phyloP scores from a whole-genome alignment of 345 rosid species.

The Brassica nigra region DNA sequence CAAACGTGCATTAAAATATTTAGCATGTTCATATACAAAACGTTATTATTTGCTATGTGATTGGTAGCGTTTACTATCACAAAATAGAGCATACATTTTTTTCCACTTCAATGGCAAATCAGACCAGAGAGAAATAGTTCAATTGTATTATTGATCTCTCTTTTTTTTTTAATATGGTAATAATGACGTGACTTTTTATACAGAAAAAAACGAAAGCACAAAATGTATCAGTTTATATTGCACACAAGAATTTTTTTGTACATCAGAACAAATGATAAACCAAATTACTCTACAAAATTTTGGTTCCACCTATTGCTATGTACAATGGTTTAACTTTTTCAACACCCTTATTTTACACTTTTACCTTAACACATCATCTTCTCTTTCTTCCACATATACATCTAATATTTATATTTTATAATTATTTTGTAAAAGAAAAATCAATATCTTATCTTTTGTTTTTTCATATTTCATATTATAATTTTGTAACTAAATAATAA shows the following conservation, averaged over 20 bases:
- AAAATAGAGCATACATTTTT: background rate
- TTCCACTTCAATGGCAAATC: background rate
- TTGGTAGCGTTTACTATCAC: background rate
- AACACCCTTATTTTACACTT: too few relatives aligned
- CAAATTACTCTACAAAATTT: background rate
- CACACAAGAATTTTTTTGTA: background rate
- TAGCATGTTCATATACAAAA: background rate
- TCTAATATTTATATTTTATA: too few relatives aligned
- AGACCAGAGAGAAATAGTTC: background rate
- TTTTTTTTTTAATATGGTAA: background rate
- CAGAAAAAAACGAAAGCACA: background rate
- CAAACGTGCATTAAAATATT: background rate
- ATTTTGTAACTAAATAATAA: too few relatives aligned
- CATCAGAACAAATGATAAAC: background rate
- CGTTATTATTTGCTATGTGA: background rate
- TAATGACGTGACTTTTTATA: background rate
- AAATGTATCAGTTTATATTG: background rate
- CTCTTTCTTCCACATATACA: too few relatives aligned
- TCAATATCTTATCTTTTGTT: too few relatives aligned
- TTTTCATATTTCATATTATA: too few relatives aligned
- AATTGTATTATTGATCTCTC: background rate
- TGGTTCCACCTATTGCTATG: background rate
- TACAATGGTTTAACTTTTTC: too few relatives aligned
- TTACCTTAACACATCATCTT: too few relatives aligned
- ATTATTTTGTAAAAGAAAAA: too few relatives aligned